A percentile compares a stretch with the other conserved stretches of the same genome.
Conservation (phyloP, 352 stramenopile genomes). For the Phytophthora aleatoria region DNA sequence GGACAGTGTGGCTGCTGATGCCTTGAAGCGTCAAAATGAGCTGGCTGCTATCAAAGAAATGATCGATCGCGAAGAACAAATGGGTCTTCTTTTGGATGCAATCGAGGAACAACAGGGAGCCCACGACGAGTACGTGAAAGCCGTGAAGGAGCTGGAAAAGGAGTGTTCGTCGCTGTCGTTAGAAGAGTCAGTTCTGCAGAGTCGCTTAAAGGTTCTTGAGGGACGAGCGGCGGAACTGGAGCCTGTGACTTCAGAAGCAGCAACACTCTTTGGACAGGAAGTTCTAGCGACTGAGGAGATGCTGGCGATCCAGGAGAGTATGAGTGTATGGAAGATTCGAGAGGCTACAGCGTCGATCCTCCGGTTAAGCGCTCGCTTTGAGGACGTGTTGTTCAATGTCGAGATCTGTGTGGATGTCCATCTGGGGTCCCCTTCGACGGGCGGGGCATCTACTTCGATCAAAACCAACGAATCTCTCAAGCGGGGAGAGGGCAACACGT, state of each 20-base stretch:
- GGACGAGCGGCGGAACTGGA: conserved; percentile 52
- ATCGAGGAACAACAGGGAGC: conserved; percentile 80
- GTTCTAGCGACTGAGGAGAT: conserved; percentile 58
- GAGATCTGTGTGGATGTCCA: conserved; percentile 49
- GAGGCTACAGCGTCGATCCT: conserved; percentile 54
- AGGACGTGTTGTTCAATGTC: conserved; percentile 57
- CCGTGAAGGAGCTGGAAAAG: conserved; percentile 61
- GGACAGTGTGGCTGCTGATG: conserved; percentile 39
- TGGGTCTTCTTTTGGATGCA: conserved; percentile 68
- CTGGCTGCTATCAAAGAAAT: conserved; percentile 63
- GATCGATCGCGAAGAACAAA: conserved; percentile 75
- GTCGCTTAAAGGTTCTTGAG: conserved; percentile 65
- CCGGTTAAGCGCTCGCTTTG: conserved; percentile 46
- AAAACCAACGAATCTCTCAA: conserved; percentile 41
- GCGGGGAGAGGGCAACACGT: conserved; percentile 38
- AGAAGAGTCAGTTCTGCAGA: conserved; percentile 67
- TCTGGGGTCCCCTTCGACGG: conserved; percentile 18
- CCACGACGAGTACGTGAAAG: conserved; percentile 62
- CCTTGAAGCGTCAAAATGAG: conserved; percentile 55
- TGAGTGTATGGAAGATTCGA: conserved; percentile 52
- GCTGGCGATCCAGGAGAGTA: conserved; percentile 55
- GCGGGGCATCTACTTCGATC: conserved; percentile 27
- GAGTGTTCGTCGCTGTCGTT: conserved; percentile 67
- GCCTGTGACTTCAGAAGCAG: conserved; percentile 38
- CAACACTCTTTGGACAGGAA: conserved; percentile 38